Percentiles rank a stretch among this genome's conserved stretches.
phyloP scores from a whole-genome alignment of 345 rosid species.

The Odontarrhena argentea region DNA sequence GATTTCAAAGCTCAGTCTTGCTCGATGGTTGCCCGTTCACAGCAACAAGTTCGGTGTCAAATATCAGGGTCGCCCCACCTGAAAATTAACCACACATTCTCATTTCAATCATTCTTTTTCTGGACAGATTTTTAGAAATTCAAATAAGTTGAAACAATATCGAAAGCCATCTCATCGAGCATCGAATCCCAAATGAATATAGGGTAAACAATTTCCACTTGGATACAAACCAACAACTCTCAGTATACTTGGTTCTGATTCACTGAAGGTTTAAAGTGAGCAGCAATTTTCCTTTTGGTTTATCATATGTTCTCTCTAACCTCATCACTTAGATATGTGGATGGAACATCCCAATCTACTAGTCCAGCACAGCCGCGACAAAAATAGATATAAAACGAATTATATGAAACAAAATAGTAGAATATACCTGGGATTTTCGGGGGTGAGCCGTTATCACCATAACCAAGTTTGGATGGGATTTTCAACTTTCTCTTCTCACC shows the following conservation, averaged over 20 bases:
- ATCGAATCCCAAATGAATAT: not conserved
- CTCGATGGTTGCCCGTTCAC: conserved; percentile 68
- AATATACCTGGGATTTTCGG: conserved; percentile 86
- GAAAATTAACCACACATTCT: conserved; percentile 35
- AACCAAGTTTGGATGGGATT: conserved; percentile 94
- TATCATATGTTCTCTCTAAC: conserved; percentile 16
- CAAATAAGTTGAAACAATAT: not conserved
- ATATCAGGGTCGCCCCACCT: conserved; percentile 93
- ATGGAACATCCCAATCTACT: not conserved
- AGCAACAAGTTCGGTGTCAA: conserved; percentile 87
- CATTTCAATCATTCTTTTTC: not conserved
- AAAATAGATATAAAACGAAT: not conserved
- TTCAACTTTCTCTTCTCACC: conserved; percentile 95
- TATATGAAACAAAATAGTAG: conserved; percentile 3
- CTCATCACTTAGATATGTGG: not conserved
- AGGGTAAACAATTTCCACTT: not conserved
- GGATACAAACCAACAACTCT: not conserved
- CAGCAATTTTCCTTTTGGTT: not conserved
- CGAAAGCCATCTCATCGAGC: not conserved
- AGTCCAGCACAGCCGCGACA: not conserved
- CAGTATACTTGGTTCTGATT: not conserved
- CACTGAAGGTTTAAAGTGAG: not conserved
- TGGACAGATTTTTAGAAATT: not conserved
- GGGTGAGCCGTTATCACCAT: conserved; percentile 88
- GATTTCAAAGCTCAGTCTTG: conserved; percentile 38